These are phyloP conservation scores for Plectranthus barbatus DNA, from an alignment of 257 asterid species.

Conservation along the genomic window DNA sequence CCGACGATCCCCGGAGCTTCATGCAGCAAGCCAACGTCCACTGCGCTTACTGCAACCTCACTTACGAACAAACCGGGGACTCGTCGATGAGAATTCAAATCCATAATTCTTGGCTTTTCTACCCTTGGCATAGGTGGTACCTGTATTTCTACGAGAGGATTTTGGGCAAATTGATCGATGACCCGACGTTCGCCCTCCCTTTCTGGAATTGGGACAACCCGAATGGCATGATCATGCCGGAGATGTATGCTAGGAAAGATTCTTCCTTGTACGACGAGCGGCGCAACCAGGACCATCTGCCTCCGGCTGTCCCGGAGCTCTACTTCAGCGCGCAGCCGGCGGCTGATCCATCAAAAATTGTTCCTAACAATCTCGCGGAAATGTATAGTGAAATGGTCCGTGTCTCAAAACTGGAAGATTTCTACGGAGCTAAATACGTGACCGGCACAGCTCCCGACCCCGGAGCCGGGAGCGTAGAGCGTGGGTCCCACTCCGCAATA, in stretches of 20 bases:
- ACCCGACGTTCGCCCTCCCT: constrained; percentile 39
- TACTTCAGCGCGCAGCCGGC: neutral
- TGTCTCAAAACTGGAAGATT: constrained; percentile 13
- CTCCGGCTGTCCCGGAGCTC: constrained; percentile 2
- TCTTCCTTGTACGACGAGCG: constrained; percentile 13
- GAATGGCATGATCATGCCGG: constrained; percentile 23
- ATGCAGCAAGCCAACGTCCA: constrained; percentile 37
- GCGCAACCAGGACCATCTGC: constrained; percentile 15
- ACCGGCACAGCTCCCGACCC: constrained; percentile 13
- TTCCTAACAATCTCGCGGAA: constrained; percentile 15
- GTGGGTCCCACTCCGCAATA: constrained; percentile 22
- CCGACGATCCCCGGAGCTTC: constrained; percentile 31
- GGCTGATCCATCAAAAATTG: neutral
- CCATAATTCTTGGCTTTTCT: constrained; percentile 39
- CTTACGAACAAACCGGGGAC: constrained; percentile 23
- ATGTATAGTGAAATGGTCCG: constrained; percentile 36
- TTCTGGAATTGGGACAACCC: constrained; percentile 47
- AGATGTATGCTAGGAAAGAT: neutral
- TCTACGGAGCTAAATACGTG: constrained; percentile 18
- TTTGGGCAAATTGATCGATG: constrained; percentile 23
- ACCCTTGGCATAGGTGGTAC: constrained; percentile 46
- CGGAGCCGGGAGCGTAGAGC: constrained; percentile 26
- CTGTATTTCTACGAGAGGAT: constrained; percentile 38
- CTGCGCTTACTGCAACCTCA: constrained; percentile 41
- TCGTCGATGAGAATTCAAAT: constrained; percentile 22